phyloP scores from a whole-genome alignment of 768 basidiomycete species.

The Chalciporus piperatus region DNA sequence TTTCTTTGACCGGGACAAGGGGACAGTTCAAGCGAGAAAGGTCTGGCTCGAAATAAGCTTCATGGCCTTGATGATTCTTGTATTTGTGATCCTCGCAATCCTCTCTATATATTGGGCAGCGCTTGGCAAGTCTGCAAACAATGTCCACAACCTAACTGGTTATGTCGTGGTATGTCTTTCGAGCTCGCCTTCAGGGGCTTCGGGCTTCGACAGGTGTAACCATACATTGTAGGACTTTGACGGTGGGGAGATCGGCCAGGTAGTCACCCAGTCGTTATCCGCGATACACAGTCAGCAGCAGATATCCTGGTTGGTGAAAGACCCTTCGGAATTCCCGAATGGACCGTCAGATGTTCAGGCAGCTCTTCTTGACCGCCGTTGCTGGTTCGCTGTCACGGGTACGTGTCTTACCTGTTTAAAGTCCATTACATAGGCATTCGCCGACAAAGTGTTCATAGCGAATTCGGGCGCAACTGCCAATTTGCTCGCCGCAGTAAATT shows the following conservation, averaged over 20 bases:
- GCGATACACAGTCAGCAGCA: conserved; percentile 27
- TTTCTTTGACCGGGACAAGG: conserved; percentile 28
- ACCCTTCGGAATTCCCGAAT: conserved; percentile 43
- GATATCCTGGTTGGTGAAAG: conserved; percentile 45
- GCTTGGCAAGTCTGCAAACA: conserved; percentile 41
- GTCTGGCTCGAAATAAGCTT: conserved; percentile 43
- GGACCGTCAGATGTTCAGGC: conserved; percentile 42
- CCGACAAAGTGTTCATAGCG: conserved; percentile 29
- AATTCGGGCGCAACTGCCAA: conserved; percentile 39
- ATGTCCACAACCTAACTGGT: conserved; percentile 43
- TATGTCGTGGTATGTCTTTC: conserved; percentile 52
- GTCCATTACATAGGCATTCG: neutral
- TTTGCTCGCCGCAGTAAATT: conserved; percentile 35
- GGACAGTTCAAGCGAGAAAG: conserved; percentile 31
- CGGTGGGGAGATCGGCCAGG: conserved; percentile 48
- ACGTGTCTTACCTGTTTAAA: conserved; percentile 17
- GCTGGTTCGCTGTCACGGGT: conserved; percentile 58
- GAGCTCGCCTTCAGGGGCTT: neutral
- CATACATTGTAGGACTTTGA: conserved; percentile 52
- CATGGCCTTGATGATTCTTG: conserved; percentile 33
- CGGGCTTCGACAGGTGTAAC: too few species aligned
- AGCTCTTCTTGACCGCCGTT: conserved; percentile 47
- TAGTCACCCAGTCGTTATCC: conserved; percentile 40
- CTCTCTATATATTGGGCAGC: conserved; percentile 63
- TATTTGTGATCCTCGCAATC: conserved; percentile 45